Percentiles rank a stretch among this genome's conserved stretches.
phyloP scores from a whole-genome alignment of 1,284 basidiomycete species.

The Pholiota adiposa region DNA sequence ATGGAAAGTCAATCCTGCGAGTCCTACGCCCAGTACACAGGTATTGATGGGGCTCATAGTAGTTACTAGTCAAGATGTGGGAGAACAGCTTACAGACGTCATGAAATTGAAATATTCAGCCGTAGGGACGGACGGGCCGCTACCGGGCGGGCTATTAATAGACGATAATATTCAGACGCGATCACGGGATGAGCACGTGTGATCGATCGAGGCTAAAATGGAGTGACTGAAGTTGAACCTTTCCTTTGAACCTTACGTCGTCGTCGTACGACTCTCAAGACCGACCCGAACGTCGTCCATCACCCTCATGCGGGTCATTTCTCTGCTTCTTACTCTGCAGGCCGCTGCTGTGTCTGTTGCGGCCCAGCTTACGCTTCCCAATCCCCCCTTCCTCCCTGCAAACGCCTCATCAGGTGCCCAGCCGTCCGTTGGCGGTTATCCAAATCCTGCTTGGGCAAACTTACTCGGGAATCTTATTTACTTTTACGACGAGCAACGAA shows the following conservation, averaged over 20 bases:
- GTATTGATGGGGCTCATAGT: conserved; percentile 62
- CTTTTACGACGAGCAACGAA: conserved; percentile 92
- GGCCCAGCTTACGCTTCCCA: conserved; percentile 68
- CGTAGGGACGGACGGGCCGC: too few species aligned
- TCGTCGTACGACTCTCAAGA: conserved; percentile 16
- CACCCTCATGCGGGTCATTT: conserved; percentile 25
- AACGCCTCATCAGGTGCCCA: conserved; percentile 60
- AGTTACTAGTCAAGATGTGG: conserved; percentile 3
- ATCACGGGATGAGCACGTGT: conserved; percentile 21
- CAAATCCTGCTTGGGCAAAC: conserved; percentile 81
- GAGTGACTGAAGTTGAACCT: conserved; percentile 13
- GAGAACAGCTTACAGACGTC: neutral
- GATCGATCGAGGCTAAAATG: conserved; percentile 12
- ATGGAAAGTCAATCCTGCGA: conserved; percentile 80
- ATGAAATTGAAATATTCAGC: too few species aligned
- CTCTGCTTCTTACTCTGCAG: conserved; percentile 22
- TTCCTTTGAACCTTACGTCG: conserved; percentile 5
- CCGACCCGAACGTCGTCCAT: conserved; percentile 1
- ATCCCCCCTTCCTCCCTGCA: conserved; percentile 65
- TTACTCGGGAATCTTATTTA: conserved; percentile 82
- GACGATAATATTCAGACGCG: conserved; percentile 8
- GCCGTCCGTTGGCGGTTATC: conserved; percentile 48
- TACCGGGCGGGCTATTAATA: neutral
- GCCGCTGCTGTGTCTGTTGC: conserved; percentile 25
- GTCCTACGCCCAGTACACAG: conserved; percentile 77